These are phyloP conservation scores for Podospora sp. DNA, from an alignment of 495 filamentous ascomycete genomes.

Conservation along the genomic window DNA sequence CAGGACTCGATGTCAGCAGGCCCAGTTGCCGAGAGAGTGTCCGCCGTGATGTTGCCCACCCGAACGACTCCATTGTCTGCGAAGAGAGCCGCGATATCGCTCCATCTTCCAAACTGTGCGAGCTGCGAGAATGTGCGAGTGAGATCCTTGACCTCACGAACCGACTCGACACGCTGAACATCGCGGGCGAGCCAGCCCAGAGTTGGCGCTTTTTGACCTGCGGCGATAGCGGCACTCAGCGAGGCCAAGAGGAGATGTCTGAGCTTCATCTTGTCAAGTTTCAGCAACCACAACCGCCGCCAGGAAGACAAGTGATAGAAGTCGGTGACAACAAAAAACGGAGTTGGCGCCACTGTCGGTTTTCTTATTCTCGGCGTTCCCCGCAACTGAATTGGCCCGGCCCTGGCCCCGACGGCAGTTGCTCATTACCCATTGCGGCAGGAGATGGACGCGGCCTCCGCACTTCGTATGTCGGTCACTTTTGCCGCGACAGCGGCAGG, in stretches of 20 bases:
- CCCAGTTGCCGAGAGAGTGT: constrained; percentile 4
- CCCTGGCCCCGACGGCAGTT: too few species aligned
- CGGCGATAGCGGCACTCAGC: neutral
- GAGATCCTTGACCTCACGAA: constrained; percentile 29
- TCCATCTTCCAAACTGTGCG: constrained; percentile 19
- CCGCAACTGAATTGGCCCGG: too few species aligned
- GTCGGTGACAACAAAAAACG: too few species aligned
- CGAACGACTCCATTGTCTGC: constrained; percentile 19
- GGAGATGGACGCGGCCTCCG: too few species aligned
- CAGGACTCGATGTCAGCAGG: constrained; percentile 21
- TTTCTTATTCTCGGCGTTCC: too few species aligned
- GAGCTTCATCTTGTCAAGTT: neutral
- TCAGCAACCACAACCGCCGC: too few species aligned
- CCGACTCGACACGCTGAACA: constrained; percentile 21
- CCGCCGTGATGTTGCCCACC: constrained; percentile 1
- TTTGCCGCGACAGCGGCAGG: too few species aligned
- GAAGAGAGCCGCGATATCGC: constrained; percentile 24
- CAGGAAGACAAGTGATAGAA: too few species aligned
- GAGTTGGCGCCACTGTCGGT: too few species aligned
- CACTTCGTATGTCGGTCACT: too few species aligned
- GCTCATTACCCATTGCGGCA: too few species aligned
- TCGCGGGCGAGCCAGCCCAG: constrained; percentile 8
- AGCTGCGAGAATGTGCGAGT: constrained; percentile 23
- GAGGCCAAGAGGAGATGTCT: neutral
- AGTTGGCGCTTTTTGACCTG: neutral